Evolutionary conservation across 2,329 filamentous ascomycete genomes (phyloP).

Genomic region (Pseudopyrenochaeta lycopersici): DNA sequence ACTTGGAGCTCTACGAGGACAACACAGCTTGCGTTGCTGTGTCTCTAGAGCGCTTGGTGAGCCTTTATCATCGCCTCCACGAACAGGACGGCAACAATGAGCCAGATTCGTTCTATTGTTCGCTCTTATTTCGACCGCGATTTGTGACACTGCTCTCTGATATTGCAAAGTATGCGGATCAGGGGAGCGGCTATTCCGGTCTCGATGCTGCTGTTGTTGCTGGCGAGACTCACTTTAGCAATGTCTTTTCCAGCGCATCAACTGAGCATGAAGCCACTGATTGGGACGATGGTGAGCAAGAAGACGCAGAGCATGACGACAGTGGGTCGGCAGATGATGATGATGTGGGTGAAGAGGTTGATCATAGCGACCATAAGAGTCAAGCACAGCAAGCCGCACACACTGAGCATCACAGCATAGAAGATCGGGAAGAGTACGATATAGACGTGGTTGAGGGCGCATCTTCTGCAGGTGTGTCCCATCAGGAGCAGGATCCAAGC

Average conservation of each 20-base stretch:
- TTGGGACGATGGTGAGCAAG: constrained; percentile 29
- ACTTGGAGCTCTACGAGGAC: constrained; percentile 43
- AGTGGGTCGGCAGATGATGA: constrained; percentile 1
- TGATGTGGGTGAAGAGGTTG: constrained; percentile 1
- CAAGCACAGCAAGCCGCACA: neutral
- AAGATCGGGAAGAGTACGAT: constrained; percentile 6
- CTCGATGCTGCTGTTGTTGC: constrained; percentile 46
- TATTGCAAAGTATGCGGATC: constrained; percentile 61
- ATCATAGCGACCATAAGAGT: constrained; percentile 7
- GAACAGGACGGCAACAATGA: constrained; percentile 65
- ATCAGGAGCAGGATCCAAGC: constrained; percentile 1
- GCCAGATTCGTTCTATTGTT: constrained; percentile 66
- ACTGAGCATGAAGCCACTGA: constrained; percentile 28
- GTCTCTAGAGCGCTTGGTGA: constrained; percentile 60
- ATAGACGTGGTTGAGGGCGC: neutral
- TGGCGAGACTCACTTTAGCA: constrained; percentile 38
- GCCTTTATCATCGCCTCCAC: constrained; percentile 67
- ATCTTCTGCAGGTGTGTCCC: neutral
- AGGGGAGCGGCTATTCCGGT: constrained; percentile 66
- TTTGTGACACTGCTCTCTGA: constrained; percentile 63
- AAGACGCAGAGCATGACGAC: neutral
- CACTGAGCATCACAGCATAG: neutral
- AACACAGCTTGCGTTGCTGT: constrained; percentile 40
- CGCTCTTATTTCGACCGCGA: constrained; percentile 62
- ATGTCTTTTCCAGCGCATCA: constrained; percentile 21